Evolutionary conservation across 371 early-diverging fungal genomes (phyloP).

Genomic region (Blakeslea trispora): DNA sequence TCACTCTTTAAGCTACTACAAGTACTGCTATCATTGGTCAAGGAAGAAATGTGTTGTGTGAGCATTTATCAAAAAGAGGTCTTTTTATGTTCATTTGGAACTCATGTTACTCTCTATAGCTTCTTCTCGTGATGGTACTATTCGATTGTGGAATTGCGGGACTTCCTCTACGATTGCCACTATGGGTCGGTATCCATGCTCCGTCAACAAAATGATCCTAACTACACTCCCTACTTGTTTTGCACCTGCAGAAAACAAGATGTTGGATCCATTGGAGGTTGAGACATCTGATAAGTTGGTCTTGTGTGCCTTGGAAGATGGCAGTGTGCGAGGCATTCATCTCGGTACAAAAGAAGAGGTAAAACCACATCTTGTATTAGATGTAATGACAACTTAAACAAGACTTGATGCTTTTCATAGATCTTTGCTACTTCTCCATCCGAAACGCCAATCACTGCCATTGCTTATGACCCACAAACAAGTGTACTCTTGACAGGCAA

Average conservation of each 20-base stretch:
- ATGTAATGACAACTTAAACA: no score
- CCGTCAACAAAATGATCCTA: slow-evolving; percentile 42
- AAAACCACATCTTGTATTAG: no score
- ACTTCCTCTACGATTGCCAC: slow-evolving; percentile 41
- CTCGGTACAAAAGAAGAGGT: slow-evolving; percentile 59
- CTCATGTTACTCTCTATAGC: slow-evolving; percentile 25
- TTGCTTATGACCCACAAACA: slow-evolving; percentile 29
- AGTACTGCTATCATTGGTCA: slow-evolving; percentile 57
- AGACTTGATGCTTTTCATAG: slow-evolving; percentile 13
- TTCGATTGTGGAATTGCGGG: slow-evolving; percentile 63
- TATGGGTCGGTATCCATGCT: slow-evolving; percentile 27
- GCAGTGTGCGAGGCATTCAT: slow-evolving; percentile 51
- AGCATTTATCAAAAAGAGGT: slow-evolving; percentile 14
- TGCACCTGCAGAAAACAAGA: slow-evolving; percentile 16
- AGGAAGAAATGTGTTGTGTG: slow-evolving; percentile 63
- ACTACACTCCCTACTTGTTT: slow-evolving; percentile 28
- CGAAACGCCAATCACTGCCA: slow-evolving; percentile 17
- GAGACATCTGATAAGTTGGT: slow-evolving; percentile 54
- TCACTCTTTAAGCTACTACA: slow-evolving; percentile 44
- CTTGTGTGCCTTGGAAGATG: slow-evolving; percentile 49
- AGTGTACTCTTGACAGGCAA: slow-evolving; percentile 29
- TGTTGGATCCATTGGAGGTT: slow-evolving; percentile 51
- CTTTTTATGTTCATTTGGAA: not conserved
- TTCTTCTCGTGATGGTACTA: slow-evolving; percentile 58
- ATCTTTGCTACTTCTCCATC: slow-evolving; percentile 24